These are phyloP conservation scores for Croton setiger DNA, from an alignment of 441 rosid genomes.

Conservation along the genomic window DNA sequence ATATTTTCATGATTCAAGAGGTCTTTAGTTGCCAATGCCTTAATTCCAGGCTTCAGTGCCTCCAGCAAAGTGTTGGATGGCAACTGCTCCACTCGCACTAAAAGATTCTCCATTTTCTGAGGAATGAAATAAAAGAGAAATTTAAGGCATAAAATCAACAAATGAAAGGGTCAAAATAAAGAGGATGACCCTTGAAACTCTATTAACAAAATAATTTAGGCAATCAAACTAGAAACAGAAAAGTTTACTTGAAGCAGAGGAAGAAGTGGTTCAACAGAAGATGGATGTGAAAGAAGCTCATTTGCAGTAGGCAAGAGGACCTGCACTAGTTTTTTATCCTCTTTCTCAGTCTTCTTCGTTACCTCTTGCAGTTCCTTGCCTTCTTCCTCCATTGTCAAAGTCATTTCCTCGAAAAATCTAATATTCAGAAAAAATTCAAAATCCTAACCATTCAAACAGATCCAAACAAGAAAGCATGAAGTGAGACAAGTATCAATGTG, in stretches of 20 bases:
- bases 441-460: neutral
- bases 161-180: neutral
- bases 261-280: slow-evolving; percentile 7
- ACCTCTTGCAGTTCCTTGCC: neutral
- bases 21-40: slow-evolving; percentile 50
- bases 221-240: neutral
- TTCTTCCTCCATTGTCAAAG: neutral
- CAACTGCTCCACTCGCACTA: slow-evolving; percentile 58
- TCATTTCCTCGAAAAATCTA: neutral
- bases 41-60: slow-evolving; percentile 50
- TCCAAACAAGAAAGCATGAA: neutral
- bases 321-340: neutral
- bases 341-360: neutral
- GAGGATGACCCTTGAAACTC: too few relatives aligned
- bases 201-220: too few relatives aligned
- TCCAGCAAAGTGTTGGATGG: slow-evolving; percentile 48
- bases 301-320: neutral
- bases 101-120: slow-evolving; percentile 53
- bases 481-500: neutral
- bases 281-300: slow-evolving; percentile 16
- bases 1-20: slow-evolving; percentile 50
- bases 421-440: neutral
- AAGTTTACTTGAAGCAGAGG: slow-evolving; percentile 8
- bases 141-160: neutral
- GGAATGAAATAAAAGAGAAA: slow-evolving; percentile 2